These are phyloP conservation scores for Trichoderma sp. DNA, from an alignment of 2,329 filamentous ascomycete species.

Conservation along the genomic window DNA sequence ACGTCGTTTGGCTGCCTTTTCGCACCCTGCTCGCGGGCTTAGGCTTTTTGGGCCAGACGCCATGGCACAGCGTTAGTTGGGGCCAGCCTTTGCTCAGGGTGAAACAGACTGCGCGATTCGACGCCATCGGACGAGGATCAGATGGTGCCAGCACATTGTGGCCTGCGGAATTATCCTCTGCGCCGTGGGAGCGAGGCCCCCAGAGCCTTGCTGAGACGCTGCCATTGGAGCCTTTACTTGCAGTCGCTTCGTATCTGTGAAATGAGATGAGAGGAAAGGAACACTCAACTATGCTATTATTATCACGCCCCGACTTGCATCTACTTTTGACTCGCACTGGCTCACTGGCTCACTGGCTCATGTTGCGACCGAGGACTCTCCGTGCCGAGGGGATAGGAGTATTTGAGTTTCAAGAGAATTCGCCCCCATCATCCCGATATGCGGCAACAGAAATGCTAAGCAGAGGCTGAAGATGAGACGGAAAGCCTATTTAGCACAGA, in stretches of 20 bases:
- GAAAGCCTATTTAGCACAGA: slow-evolving; percentile 10
- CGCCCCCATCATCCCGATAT: not conserved
- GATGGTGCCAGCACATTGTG: slow-evolving; percentile 22
- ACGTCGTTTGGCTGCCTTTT: slow-evolving; percentile 14
- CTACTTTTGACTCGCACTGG: not conserved
- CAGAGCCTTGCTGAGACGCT: not conserved
- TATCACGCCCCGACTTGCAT: not conserved
- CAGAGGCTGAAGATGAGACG: not conserved
- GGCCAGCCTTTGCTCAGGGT: slow-evolving; percentile 1
- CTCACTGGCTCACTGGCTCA: no score
- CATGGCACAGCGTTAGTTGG: not conserved
- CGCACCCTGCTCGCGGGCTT: slow-evolving; percentile 11
- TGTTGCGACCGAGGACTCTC: not conserved
- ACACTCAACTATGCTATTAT: not conserved
- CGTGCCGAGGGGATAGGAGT: not conserved
- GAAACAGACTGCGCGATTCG: slow-evolving; percentile 20
- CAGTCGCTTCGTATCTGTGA: not conserved
- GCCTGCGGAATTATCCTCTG: not conserved
- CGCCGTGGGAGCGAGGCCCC: not conserved
- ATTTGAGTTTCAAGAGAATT: slow-evolving; percentile 13
- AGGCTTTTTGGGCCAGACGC: not conserved
- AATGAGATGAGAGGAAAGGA: not conserved
- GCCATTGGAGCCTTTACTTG: not conserved
- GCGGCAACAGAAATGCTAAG: not conserved
- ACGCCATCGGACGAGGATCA: slow-evolving; percentile 16